These are phyloP conservation scores for Tausonia pullulans DNA, from an alignment of 1,284 basidiomycete species.

Conservation along the genomic window DNA sequence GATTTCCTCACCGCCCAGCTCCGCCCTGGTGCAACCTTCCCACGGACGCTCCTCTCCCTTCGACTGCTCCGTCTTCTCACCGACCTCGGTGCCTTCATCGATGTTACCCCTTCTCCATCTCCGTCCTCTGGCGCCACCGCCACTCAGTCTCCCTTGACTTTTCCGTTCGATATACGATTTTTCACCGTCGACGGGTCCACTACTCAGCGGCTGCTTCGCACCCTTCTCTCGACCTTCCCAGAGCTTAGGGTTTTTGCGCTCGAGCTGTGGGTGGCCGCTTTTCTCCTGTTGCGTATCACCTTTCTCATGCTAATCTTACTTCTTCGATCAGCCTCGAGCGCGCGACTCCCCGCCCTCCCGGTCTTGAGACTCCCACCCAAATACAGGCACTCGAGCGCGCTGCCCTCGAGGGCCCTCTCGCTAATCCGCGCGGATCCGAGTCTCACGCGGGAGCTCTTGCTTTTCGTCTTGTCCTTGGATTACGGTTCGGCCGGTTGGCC, in stretches of 20 bases:
- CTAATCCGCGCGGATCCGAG: slow-evolving; percentile 9
- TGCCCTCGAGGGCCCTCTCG: background rate
- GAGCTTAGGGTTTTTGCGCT: slow-evolving; percentile 4
- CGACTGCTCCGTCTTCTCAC: background rate
- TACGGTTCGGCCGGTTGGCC: background rate
- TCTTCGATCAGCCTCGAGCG: background rate
- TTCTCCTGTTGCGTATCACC: no score
- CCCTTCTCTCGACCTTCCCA: background rate
- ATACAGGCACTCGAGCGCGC: slow-evolving; percentile 1
- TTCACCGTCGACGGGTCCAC: no score
- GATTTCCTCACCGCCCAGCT: background rate
- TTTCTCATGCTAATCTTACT: background rate
- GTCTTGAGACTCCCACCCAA: background rate
- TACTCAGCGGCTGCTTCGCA: no score
- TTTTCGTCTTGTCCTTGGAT: background rate
- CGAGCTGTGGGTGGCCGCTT: slow-evolving; percentile 1
- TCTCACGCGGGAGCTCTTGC: slow-evolving; percentile 5
- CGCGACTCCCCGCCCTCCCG: background rate
- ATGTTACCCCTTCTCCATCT: no score
- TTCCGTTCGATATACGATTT: no score
- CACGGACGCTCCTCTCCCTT: slow-evolving; percentile 9
- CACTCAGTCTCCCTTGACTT: background rate
- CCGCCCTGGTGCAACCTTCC: slow-evolving; percentile 1
- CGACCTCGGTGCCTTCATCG: background rate
- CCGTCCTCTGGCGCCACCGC: background rate